Conservation (phyloP, 2,329 filamentous ascomycete genomes). For the Davidsoniella neocaledoniae region DNA sequence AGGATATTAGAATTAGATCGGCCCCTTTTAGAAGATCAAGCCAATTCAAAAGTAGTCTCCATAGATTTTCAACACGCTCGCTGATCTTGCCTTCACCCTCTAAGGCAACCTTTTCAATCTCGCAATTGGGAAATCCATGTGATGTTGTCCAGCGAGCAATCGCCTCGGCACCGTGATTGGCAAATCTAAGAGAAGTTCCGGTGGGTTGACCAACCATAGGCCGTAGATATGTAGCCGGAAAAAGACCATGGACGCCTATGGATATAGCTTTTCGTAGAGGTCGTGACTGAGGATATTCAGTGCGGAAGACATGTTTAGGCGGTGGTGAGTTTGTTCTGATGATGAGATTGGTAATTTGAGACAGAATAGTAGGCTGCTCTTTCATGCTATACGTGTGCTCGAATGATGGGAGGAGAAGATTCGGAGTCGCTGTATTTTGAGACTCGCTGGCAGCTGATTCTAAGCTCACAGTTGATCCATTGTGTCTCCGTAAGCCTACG, state of each 20-base stretch:
- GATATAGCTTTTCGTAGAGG: conserved; percentile 74
- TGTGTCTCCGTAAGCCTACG: neutral
- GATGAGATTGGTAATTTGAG: conserved; percentile 44
- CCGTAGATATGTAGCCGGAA: conserved; percentile 74
- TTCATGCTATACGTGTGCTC: conserved; percentile 49
- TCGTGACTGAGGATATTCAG: conserved; percentile 39
- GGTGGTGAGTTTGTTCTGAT: conserved; percentile 31
- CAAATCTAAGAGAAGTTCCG: conserved; percentile 86
- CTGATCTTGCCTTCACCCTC: conserved; percentile 88
- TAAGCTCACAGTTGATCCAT: neutral
- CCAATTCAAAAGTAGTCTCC: conserved; percentile 91
- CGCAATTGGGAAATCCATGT: conserved; percentile 54
- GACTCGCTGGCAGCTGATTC: conserved; percentile 12
- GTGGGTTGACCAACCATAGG: conserved; percentile 88
- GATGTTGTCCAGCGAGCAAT: conserved; percentile 68
- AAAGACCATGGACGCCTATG: conserved; percentile 88
- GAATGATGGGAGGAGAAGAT: conserved; percentile 55
- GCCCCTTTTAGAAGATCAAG: conserved; percentile 76
- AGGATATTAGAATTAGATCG: conserved; percentile 82
- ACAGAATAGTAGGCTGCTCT: conserved; percentile 52
- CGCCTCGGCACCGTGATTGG: conserved; percentile 67
- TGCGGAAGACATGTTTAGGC: conserved; percentile 53
- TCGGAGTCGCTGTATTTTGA: conserved; percentile 26
- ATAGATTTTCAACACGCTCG: conserved; percentile 78
- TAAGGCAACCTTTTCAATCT: conserved; percentile 85